These are phyloP conservation scores for Lepidopterella palustris DNA, from an alignment of 495 filamentous ascomycete species.

Conservation along the genomic window DNA sequence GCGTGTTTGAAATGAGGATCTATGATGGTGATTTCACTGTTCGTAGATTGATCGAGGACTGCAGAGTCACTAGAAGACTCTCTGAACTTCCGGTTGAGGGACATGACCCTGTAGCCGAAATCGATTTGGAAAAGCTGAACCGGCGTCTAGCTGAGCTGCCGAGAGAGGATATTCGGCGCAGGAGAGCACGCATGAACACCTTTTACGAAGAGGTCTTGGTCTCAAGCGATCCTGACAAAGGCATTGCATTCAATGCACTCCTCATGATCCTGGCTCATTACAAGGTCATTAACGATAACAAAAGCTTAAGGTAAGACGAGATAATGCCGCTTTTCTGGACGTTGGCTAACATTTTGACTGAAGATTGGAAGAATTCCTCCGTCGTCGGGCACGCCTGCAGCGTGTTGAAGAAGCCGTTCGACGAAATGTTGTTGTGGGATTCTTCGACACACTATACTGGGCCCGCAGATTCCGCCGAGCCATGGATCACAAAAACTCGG, in stretches of 20 bases:
- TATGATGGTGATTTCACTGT: constrained; percentile 88
- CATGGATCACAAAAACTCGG: constrained; percentile 58
- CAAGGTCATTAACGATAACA: constrained; percentile 97
- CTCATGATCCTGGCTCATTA: constrained; percentile 97
- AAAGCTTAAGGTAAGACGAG: constrained; percentile 69
- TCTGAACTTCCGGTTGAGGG: constrained; percentile 50
- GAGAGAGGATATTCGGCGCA: constrained; percentile 60
- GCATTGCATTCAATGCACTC: constrained; percentile 89
- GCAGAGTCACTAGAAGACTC: constrained; percentile 46
- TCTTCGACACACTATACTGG: constrained; percentile 95
- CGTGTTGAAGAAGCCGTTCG: constrained; percentile 95
- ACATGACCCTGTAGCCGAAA: constrained; percentile 22
- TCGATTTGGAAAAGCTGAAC: constrained; percentile 75
- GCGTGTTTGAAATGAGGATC: constrained; percentile 95
- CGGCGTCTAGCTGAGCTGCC: constrained; percentile 70
- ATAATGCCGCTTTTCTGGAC: constrained; percentile 1
- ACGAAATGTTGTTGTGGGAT: constrained; percentile 79
- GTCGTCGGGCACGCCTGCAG: constrained; percentile 81
- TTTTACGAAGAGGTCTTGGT: constrained; percentile 98
- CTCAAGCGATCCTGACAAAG: constrained; percentile 76
- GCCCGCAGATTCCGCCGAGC: constrained; percentile 70
- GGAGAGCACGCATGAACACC: constrained; percentile 71
- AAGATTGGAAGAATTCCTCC: constrained; percentile 87
- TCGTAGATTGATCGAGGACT: constrained; percentile 71
- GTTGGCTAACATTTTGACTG: constrained; percentile 13